Conservation (phyloP, 1,284 basidiomycete species). For the Kalmanozyma brasiliensis region DNA sequence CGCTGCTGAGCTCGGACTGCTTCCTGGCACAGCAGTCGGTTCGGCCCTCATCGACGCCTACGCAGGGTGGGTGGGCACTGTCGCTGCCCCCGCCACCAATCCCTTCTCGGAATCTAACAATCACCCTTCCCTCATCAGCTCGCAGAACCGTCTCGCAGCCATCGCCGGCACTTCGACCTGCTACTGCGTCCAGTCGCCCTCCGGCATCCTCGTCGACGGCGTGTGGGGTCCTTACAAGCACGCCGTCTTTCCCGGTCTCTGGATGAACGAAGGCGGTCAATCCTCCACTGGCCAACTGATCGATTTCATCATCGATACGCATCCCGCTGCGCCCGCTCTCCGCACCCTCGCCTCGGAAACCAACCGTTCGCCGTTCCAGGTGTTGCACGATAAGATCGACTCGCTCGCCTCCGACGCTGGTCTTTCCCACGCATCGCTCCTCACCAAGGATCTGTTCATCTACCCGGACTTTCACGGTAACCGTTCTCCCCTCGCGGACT, state of each 20-base stretch:
- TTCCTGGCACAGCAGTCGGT: conserved; percentile 90
- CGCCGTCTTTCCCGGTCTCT: conserved; percentile 80
- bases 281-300: conserved; percentile 98
- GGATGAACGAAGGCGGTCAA: conserved; percentile 99
- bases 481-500: conserved; percentile 92
- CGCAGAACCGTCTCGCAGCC: conserved; percentile 80
- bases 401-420: conserved; percentile 72
- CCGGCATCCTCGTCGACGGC: conserved; percentile 87
- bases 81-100: conserved; percentile 79
- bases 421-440: conserved; percentile 72
- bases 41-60: conserved; percentile 97
- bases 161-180: conserved; percentile 97
- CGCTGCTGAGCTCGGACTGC: conserved; percentile 84
- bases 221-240: conserved; percentile 97
- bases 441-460: conserved; percentile 89
- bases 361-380: conserved; percentile 70
- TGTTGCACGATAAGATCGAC: conserved; percentile 81
- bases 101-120: conserved; percentile 69
- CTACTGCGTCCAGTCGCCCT: conserved; percentile 77
- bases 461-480: conserved; percentile 91
- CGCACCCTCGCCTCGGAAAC: conserved; percentile 71
- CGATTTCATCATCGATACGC: conserved; percentile 92
- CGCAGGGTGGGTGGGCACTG: conserved; percentile 97
- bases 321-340: conserved; percentile 82
- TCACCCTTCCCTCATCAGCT: conserved; percentile 57